Percentiles rank a stretch among this genome's conserved stretches.
Conservation (phyloP, 2,329 filamentous ascomycete genomes). For the Sarocladium brachiariae region DNA sequence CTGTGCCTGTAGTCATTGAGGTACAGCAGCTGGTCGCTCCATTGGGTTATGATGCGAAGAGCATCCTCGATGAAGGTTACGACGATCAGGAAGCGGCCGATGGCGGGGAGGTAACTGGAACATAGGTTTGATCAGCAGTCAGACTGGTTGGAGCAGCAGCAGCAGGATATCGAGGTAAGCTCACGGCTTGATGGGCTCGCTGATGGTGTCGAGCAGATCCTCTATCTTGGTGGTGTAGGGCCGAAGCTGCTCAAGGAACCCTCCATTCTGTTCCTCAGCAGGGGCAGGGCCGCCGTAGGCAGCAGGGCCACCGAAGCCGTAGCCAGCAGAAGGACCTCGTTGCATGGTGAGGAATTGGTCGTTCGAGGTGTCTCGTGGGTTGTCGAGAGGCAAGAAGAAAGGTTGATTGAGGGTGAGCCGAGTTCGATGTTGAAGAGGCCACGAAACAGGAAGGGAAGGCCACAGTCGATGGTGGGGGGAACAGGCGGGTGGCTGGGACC, state of each 20-base stretch:
- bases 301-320: conserved; percentile 67
- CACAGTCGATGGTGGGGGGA: conserved; percentile 5
- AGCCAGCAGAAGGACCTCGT: conserved; percentile 62
- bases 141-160: neutral
- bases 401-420: neutral
- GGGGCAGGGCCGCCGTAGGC: conserved; percentile 53
- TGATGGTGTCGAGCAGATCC: conserved; percentile 78
- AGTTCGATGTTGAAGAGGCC: neutral
- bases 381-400: neutral
- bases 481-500: conserved; percentile 5
- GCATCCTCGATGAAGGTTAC: conserved; percentile 98
- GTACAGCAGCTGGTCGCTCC: conserved; percentile 89
- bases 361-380: neutral
- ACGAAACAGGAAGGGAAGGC: conserved; percentile 6
- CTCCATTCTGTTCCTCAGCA: conserved; percentile 56
- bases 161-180: conserved; percentile 16
- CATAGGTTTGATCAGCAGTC: neutral
- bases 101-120: conserved; percentile 79
- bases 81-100: conserved; percentile 95
- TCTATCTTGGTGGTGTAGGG: conserved; percentile 98
- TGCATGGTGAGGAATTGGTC: conserved; percentile 27
- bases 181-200: conserved; percentile 91
- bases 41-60: conserved; percentile 93
- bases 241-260: conserved; percentile 72
- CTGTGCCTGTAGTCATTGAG: conserved; percentile 88